A percentile compares a stretch with the other conserved stretches of the same genome.
phyloP scores from a whole-genome alignment of 2,329 filamentous ascomycete species.

The Atkinsonella texensis region DNA sequence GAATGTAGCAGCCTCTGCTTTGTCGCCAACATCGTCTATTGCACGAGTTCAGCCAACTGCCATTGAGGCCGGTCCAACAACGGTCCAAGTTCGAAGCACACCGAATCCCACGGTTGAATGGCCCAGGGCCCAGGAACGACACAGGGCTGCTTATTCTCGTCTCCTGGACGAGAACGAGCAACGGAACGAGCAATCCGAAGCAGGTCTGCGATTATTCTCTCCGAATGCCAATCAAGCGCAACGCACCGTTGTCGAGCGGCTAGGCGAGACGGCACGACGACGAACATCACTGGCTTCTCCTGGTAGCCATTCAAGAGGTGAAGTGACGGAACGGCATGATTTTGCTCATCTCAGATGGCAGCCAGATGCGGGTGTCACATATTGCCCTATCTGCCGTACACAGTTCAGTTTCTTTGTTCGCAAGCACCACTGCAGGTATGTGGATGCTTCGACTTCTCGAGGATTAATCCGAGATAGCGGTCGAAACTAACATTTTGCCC shows the following conservation, averaged over 20 bases:
- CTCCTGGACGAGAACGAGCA: background rate
- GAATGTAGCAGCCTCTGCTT: background rate
- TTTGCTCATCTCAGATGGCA: constrained; percentile 70
- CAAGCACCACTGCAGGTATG: constrained; percentile 81
- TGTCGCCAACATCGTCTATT: background rate
- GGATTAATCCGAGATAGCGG: background rate
- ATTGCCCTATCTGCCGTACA: constrained; percentile 72
- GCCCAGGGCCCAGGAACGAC: background rate
- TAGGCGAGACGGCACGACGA: background rate
- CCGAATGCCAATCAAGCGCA: background rate
- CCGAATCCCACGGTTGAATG: background rate
- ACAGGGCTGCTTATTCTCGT: background rate
- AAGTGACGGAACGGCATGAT: constrained; percentile 17
- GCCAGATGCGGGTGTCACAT: constrained; percentile 68
- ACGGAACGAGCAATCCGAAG: background rate
- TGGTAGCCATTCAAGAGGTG: background rate
- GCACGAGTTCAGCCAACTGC: background rate
- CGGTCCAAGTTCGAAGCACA: background rate
- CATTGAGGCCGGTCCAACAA: background rate
- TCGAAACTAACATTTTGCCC: constrained; percentile 7
- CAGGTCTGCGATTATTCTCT: background rate
- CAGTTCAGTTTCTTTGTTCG: constrained; percentile 77
- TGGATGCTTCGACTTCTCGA: background rate
- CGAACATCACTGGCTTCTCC: background rate
- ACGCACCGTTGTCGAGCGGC: background rate